Conservation (phyloP, 768 basidiomycete genomes). For the Cystobasidium tubakii region DNA sequence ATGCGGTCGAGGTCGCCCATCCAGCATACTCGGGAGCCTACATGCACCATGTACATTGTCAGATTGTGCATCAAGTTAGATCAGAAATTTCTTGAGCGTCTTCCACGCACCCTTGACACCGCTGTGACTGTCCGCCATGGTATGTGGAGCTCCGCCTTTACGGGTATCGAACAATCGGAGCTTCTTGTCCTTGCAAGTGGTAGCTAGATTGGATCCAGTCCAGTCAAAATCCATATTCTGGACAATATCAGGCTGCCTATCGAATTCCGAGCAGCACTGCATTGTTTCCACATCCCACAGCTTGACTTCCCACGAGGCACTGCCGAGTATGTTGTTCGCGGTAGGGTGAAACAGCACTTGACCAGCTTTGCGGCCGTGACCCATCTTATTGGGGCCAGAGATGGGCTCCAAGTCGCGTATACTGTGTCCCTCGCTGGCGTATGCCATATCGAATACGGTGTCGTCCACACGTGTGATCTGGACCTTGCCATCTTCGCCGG, state of each 20-base stretch:
- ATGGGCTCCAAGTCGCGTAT: constrained; percentile 81
- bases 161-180: constrained; percentile 87
- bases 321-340: constrained; percentile 74
- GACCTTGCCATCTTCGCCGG: constrained; percentile 87
- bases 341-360: constrained; percentile 92
- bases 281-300: constrained; percentile 82
- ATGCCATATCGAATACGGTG: constrained; percentile 61
- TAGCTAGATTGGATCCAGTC: constrained; percentile 72
- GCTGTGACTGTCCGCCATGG: constrained; percentile 75
- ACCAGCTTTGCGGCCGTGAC: constrained; percentile 71
- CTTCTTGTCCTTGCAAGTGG: constrained; percentile 89
- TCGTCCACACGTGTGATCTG: constrained; percentile 84
- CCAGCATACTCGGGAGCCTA: constrained; percentile 63
- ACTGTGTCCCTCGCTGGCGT: constrained; percentile 72
- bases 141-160: constrained; percentile 70
- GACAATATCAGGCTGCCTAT: constrained; percentile 78
- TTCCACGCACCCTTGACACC: constrained; percentile 69
- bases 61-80: not conserved
- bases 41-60: not conserved
- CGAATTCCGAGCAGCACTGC: constrained; percentile 56
- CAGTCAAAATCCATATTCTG: constrained; percentile 77
- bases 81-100: not conserved
- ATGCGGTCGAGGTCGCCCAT: constrained; percentile 82
- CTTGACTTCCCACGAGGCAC: constrained; percentile 71
- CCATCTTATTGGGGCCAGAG: constrained; percentile 59